Base-by-base conservation (phyloP, 2,329 filamentous ascomycete genomes). In the Botrytis porri region DNA sequence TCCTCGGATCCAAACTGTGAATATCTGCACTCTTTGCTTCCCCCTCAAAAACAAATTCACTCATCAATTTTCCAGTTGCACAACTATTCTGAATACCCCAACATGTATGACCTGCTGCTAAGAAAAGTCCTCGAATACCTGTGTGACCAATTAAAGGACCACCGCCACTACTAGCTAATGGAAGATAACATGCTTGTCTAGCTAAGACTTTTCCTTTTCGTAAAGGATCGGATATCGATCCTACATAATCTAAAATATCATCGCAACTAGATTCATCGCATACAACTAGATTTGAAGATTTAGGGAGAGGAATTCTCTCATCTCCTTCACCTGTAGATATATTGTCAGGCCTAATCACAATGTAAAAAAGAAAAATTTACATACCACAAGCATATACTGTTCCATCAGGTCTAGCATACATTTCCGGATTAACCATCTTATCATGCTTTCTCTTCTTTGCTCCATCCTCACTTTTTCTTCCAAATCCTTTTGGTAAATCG, bases 21-120 rank as follows among this genome's bases (percentile, higher is more conserved):
- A 94, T 86, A 75, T 90, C 86, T 7, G 92, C 91, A 77, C 92
- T 94, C 79, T 82, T 90, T 1, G 91, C 88, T 74, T 84, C 82
- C 0, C 92, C 93, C 71, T 95, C 92, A 78, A 95, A 89, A 3
- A 96, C 84, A 82, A 93, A 89, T 82, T 95, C 92, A 54, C 92
- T 91, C 84, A 96, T 91, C 57, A 95, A 81, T 82, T 91, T 93
- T 6, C 93, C 93, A 12, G 95, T 98, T 1, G 88, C 96, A 1
- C 95, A 95, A 0, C 90, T 94, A 83, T 99, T 98, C 84, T 98
- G 95, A 35, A 99, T 97, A 0, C 96, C 96, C 96, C 96, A 99
- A 83, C 95, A 98, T 1, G 94, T 97, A 84, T 99, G 96, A 0
- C 96, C 96, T 0, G 93, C 88, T 0, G 96, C 96, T 74, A 98